These are phyloP conservation scores for Kodamaea fungicola DNA, from an alignment of 1,139 yeast genomes.

Conservation along the genomic window DNA sequence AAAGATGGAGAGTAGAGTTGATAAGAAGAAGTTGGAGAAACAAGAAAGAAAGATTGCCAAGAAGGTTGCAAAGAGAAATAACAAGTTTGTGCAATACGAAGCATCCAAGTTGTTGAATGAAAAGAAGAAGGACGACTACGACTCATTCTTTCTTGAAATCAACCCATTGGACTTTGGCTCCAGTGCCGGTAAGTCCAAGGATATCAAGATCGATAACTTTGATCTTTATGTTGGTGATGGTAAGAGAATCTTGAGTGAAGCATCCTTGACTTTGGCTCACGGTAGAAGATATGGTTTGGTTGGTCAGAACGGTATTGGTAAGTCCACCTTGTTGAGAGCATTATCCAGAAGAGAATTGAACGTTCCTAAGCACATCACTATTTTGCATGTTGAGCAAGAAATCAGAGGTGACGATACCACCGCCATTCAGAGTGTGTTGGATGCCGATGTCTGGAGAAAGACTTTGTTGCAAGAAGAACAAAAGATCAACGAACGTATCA, in stretches of 20 bases:
- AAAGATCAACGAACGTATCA: constrained; percentile 68
- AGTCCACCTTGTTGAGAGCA: constrained; percentile 88
- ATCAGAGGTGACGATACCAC: constrained; percentile 86
- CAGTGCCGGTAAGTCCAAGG: constrained; percentile 91
- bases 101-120: constrained; percentile 82
- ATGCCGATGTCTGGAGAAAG: constrained; percentile 99
- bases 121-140: constrained; percentile 69
- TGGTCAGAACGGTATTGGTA: constrained; percentile 99
- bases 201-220: constrained; percentile 86
- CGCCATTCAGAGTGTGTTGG: constrained; percentile 90
- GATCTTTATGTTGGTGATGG: constrained; percentile 96
- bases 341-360: constrained; percentile 89
- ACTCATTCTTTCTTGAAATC: constrained; percentile 88
- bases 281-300: constrained; percentile 97
- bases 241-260: constrained; percentile 84
- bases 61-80: constrained; percentile 90
- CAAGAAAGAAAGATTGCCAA: constrained; percentile 97
- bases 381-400: constrained; percentile 97
- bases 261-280: constrained; percentile 79
- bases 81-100: constrained; percentile 84
- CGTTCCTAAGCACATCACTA: constrained; percentile 91
- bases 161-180: constrained; percentile 92
- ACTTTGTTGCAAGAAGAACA: constrained; percentile 74
- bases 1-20: constrained; percentile 90
- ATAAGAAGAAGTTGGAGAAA: constrained; percentile 91